Conservation (phyloP, 2,329 filamentous ascomycete species). For the Fonsecaea pedrosoi region DNA sequence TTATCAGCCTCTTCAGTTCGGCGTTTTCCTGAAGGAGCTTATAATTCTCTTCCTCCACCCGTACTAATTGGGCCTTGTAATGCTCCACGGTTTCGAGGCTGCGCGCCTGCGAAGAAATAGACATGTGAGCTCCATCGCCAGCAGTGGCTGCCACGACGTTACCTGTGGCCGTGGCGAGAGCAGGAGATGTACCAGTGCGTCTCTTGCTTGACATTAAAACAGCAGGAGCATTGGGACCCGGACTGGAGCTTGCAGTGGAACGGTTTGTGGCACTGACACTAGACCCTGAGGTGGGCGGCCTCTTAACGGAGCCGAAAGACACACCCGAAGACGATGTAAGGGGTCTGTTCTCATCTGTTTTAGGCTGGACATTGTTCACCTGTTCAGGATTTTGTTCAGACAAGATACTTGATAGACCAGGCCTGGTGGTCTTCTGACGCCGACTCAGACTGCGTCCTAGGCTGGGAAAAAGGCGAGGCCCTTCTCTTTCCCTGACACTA, state of each 20-base stretch:
- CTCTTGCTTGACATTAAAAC: conserved; percentile 15
- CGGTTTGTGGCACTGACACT: conserved; percentile 29
- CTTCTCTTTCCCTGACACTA: conserved; percentile 34
- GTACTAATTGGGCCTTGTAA: conserved; percentile 40
- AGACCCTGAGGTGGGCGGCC: conserved; percentile 34
- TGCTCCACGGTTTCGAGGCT: conserved; percentile 28
- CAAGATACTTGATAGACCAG: conserved; percentile 36
- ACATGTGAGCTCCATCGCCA: background rate
- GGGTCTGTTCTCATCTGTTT: conserved; percentile 38
- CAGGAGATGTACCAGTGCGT: background rate
- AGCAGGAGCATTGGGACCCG: conserved; percentile 19
- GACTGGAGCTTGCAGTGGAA: conserved; percentile 29
- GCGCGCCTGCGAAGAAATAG: background rate
- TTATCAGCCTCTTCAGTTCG: conserved; percentile 78
- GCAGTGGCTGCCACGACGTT: background rate
- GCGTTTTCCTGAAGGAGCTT: conserved; percentile 84
- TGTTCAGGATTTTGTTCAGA: conserved; percentile 40
- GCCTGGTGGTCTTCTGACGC: conserved; percentile 30
- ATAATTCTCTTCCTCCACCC: conserved; percentile 40
- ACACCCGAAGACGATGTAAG: conserved; percentile 35
- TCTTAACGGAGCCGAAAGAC: conserved; percentile 30
- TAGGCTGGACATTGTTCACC: conserved; percentile 31
- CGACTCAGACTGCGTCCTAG: conserved; percentile 38
- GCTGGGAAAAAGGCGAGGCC: conserved; percentile 38
- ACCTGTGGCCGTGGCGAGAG: background rate